Conservation (phyloP, 148 eudicot genomes). For the Cornus kousa region DNA sequence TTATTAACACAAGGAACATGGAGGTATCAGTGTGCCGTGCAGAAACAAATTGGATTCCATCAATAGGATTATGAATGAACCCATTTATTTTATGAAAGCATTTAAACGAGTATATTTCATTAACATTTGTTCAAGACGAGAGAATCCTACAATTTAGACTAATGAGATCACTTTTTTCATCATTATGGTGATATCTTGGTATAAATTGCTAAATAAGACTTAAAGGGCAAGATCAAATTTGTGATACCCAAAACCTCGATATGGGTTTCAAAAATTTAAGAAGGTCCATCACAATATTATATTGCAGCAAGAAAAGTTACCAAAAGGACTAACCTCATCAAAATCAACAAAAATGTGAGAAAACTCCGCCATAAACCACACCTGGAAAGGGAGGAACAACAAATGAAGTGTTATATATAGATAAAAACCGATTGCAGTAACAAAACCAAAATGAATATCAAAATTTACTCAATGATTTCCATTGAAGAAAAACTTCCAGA, state of each 20-base stretch:
- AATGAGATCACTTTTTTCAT: not conserved
- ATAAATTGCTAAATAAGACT: not conserved
- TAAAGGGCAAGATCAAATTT: not conserved
- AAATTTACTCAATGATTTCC: not conserved
- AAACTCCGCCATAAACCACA: slow-evolving; percentile 91
- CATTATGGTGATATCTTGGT: not conserved
- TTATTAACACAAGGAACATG: not conserved
- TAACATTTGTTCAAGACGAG: not conserved
- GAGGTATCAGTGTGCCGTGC: not conserved
- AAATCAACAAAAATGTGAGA: slow-evolving; percentile 67
- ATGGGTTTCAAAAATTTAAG: not conserved
- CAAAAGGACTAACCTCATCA: slow-evolving; percentile 58
- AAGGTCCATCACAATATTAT: not conserved
- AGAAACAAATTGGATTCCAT: no score
- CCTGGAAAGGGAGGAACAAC: slow-evolving; percentile 44
- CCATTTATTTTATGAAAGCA: not conserved
- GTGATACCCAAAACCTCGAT: not conserved
- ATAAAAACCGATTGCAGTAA: not conserved
- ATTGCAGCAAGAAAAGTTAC: not conserved
- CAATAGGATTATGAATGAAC: no score
- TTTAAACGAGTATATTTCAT: not conserved
- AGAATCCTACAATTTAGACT: not conserved
- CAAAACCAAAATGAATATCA: not conserved
- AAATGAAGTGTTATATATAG: not conserved
- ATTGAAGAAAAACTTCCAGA: not conserved